phyloP scores from a whole-genome alignment of 1,284 basidiomycete species.

The Trichosporon sp. region DNA sequence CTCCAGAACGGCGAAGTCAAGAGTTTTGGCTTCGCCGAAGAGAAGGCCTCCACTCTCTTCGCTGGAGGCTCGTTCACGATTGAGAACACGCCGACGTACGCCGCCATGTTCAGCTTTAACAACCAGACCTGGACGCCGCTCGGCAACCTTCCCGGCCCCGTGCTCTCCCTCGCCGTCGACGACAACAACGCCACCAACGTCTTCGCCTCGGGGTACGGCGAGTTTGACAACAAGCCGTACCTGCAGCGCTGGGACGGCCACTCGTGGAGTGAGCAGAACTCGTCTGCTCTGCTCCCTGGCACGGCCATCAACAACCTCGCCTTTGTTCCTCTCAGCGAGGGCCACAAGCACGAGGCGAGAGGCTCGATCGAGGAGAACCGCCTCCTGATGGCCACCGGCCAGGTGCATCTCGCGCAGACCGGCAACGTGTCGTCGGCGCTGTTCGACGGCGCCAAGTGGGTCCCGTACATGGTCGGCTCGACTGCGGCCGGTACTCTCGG shows the following conservation, averaged over 20 bases:
- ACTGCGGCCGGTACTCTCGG: conserved; percentile 66
- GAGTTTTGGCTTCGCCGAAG: conserved; percentile 58
- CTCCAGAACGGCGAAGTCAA: conserved; percentile 71
- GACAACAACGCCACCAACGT: conserved; percentile 73
- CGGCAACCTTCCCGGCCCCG: conserved; percentile 70
- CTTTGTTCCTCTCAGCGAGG: conserved; percentile 80
- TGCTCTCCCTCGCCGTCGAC: conserved; percentile 82
- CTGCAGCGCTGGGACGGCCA: conserved; percentile 75
- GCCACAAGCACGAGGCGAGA: conserved; percentile 46
- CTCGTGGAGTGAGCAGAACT: conserved; percentile 65
- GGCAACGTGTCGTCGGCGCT: conserved; percentile 79
- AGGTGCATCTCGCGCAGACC: conserved; percentile 61
- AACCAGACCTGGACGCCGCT: conserved; percentile 71
- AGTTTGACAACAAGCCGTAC: conserved; percentile 62
- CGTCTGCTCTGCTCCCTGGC: conserved; percentile 42
- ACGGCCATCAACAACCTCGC: conserved; percentile 66
- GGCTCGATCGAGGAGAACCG: conserved; percentile 76
- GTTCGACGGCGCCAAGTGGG: conserved; percentile 77
- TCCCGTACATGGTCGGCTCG: conserved; percentile 75
- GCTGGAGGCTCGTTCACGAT: conserved; percentile 71
- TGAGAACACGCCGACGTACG: conserved; percentile 57
- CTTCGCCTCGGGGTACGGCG: conserved; percentile 79
- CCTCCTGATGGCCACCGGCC: conserved; percentile 84
- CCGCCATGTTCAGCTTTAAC: conserved; percentile 65
- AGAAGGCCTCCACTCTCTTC: conserved; percentile 57